Evolutionary conservation across 495 filamentous ascomycete genomes (phyloP), one percentile per base, ranked within the genome.

Genomic region (Copromyces sp.): DNA sequence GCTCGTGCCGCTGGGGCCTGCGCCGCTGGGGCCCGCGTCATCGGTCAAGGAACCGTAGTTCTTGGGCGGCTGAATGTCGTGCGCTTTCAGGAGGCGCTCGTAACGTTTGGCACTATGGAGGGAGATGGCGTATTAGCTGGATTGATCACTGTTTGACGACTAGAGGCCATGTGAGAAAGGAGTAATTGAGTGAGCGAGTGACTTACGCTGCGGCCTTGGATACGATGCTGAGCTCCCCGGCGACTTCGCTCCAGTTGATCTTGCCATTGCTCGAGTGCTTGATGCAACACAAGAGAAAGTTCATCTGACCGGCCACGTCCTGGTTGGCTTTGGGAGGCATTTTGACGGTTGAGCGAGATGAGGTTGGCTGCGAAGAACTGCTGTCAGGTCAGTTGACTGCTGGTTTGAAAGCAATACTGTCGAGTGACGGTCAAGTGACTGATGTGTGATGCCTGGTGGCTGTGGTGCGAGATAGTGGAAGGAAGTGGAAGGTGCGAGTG

Each of bases 131-230:
- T 69, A 32, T 69, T 7, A 71, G n/a, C 20, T 45, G 16, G 29
- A 1, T 37, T 6, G 53, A 65, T 35, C 39, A 8, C 14, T 1
- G n/a, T n/a, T 16, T 35, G 39, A 35, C 8, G n/a, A 2, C 12
- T 3, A 40, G 7, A 17, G 42, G 47, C 4, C n/a, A 14, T 39
- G 40, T 37, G 24, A n/a, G 40, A 14, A 32, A 40, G 17, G 40
- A 35, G 35, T 16, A 24, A 37, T 16, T 74, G 70, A 74, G 61
- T 44, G 39, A 39, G 70, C 32, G 45, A 68, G n/a, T 61, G n/a
- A 86, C 90, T 84, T 85, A 92, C 90, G 90, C 90, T 7, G 90
- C 90, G 24, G 86, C 89, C 75, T 89, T 89, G 77, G 76, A 83
- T 11, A 90, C 83, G 69, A 92, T 90, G 32, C 79, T 78, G 37